These are phyloP conservation scores for Boletus coccyginus DNA, from an alignment of 768 basidiomycete species.

Conservation along the genomic window DNA sequence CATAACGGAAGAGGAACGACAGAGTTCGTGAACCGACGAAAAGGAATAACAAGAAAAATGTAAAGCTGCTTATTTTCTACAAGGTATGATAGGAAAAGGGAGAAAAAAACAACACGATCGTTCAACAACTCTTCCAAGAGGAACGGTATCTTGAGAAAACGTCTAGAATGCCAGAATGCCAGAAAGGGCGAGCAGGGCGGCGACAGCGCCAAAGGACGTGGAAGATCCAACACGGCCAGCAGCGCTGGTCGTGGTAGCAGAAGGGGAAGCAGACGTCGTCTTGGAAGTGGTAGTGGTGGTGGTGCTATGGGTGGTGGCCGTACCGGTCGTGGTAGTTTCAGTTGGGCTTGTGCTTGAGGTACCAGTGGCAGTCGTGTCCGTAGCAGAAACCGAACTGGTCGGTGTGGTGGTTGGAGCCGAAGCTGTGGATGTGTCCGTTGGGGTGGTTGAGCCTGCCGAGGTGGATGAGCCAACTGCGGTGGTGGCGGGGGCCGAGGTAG, in stretches of 20 bases:
- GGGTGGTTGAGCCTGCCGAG: constrained; percentile 12
- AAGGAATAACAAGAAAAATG: constrained; percentile 12
- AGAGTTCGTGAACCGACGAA: constrained; percentile 1
- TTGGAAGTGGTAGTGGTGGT: constrained; percentile 31
- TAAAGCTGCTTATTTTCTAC: constrained; percentile 7
- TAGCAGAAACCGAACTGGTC: constrained; percentile 6
- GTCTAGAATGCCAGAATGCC: constrained; percentile 21
- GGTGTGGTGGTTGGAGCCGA: constrained; percentile 10
- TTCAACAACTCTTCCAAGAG: constrained; percentile 6
- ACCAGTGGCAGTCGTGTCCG: constrained; percentile 13
- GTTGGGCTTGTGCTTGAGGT: constrained; percentile 37
- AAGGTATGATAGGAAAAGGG: not conserved
- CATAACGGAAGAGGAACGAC: not conserved
- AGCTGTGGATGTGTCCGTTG: too few species aligned
- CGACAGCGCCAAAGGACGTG: constrained; percentile 17
- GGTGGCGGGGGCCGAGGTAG: constrained; percentile 8
- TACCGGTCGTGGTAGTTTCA: constrained; percentile 25
- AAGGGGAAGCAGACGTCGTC: constrained; percentile 3
- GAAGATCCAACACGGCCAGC: constrained; percentile 22
- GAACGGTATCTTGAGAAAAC: not conserved
- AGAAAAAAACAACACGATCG: not conserved
- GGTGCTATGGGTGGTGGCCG: not conserved
- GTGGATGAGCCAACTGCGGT: constrained; percentile 9
- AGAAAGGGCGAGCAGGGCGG: constrained; percentile 21
- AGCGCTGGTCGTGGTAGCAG: constrained; percentile 18